A percentile compares a stretch with the other conserved stretches of the same genome.
These are phyloP conservation scores for Orobanche coerulescens DNA, from an alignment of 257 asterid genomes.

Conservation along the genomic window DNA sequence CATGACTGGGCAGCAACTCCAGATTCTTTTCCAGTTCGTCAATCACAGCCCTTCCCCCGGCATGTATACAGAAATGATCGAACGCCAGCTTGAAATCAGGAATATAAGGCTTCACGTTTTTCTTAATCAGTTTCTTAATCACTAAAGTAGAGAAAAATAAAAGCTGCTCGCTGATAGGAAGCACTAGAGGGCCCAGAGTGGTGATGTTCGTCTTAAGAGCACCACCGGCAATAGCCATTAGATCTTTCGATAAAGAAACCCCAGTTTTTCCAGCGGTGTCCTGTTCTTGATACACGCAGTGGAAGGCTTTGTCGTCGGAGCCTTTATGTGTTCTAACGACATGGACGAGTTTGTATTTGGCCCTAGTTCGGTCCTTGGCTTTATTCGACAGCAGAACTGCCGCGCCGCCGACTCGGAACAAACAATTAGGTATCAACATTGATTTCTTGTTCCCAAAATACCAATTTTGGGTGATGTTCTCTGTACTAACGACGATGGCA, in stretches of 20 bases:
- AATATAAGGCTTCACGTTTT: slow-evolving; percentile 62
- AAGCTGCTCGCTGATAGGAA: slow-evolving; percentile 76
- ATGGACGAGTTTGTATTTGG: slow-evolving; percentile 70
- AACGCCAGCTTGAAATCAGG: slow-evolving; percentile 74
- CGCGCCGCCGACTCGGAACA: slow-evolving; percentile 68
- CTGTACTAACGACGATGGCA: slow-evolving; percentile 68
- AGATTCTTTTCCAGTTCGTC: slow-evolving; percentile 78
- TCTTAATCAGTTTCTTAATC: slow-evolving; percentile 46
- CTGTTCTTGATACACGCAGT: slow-evolving; percentile 64
- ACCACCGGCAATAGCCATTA: slow-evolving; percentile 79
- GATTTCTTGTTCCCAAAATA: slow-evolving; percentile 70
- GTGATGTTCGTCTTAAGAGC: slow-evolving; percentile 70
- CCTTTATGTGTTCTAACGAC: slow-evolving; percentile 75
- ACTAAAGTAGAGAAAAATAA: slow-evolving; percentile 50
- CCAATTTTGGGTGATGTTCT: slow-evolving; percentile 77
- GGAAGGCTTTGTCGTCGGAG: slow-evolving; percentile 63
- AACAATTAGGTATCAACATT: slow-evolving; percentile 71
- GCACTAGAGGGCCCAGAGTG: slow-evolving; percentile 65
- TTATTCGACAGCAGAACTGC: slow-evolving; percentile 60
- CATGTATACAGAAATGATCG: slow-evolving; percentile 80
- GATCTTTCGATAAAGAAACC: slow-evolving; percentile 65
- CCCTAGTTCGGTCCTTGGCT: slow-evolving; percentile 38
- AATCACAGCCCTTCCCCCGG: slow-evolving; percentile 82
- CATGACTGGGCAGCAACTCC: slow-evolving; percentile 52
- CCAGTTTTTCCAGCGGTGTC: slow-evolving; percentile 54